These are phyloP conservation scores for Chaetoceros muelleri DNA, from an alignment of 108 stramenopile species.

Conservation along the genomic window DNA sequence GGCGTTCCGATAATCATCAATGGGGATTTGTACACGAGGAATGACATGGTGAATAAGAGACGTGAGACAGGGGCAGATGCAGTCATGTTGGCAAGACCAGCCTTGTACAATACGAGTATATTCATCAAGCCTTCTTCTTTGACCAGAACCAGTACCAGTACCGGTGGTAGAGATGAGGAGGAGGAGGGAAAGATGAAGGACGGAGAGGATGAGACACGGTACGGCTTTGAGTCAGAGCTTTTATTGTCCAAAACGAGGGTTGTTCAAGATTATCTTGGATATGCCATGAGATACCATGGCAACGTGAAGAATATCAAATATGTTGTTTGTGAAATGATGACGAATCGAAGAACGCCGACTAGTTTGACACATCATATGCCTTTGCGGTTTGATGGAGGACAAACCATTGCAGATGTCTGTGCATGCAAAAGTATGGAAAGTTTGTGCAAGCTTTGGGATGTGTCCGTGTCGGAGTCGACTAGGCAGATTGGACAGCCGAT, in stretches of 20 bases:
- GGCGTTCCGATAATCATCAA: constrained; percentile 70
- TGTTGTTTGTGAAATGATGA: constrained; percentile 94
- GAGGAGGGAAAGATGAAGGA: not conserved
- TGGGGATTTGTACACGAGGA: constrained; percentile 87
- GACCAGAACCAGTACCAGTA: no score
- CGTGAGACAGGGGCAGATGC: constrained; percentile 59
- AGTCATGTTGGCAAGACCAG: constrained; percentile 90
- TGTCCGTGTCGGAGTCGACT: constrained; percentile 11
- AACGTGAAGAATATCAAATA: constrained; percentile 92
- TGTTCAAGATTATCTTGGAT: constrained; percentile 73
- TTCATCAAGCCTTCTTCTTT: constrained; percentile 41
- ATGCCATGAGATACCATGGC: constrained; percentile 56
- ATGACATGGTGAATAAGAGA: constrained; percentile 28
- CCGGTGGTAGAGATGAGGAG: not conserved
- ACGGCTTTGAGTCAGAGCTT: constrained; percentile 40
- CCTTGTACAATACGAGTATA: constrained; percentile 80
- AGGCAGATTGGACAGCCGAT: not conserved
- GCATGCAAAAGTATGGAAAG: constrained; percentile 43
- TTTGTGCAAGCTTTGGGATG: constrained; percentile 68
- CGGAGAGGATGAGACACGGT: not conserved
- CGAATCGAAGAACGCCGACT: constrained; percentile 55
- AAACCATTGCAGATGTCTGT: constrained; percentile 56
- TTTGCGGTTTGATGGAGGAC: constrained; percentile 37
- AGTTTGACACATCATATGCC: constrained; percentile 35
- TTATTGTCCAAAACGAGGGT: constrained; percentile 65